These are phyloP conservation scores for Scenedesmus sp. DNA, from an alignment of 163 green algal species.

Conservation along the genomic window DNA sequence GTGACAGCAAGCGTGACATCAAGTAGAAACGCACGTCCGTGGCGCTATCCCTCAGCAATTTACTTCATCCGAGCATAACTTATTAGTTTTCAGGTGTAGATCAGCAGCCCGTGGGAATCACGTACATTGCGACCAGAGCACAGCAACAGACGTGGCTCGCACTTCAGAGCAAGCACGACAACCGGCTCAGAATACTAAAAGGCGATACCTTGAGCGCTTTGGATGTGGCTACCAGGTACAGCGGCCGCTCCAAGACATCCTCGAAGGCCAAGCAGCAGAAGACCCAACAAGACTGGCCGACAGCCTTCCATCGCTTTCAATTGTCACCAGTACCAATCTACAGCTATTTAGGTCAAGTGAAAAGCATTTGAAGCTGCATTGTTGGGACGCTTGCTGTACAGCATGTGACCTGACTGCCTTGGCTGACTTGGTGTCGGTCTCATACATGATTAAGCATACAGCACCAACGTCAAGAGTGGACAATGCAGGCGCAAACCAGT, in stretches of 20 bases:
- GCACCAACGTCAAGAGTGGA: too few relatives aligned
- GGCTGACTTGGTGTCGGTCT: background rate
- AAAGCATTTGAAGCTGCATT: background rate
- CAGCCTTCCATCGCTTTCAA: background rate
- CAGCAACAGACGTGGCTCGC: background rate
- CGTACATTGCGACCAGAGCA: background rate
- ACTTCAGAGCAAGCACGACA: background rate
- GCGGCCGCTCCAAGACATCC: background rate
- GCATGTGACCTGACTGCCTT: background rate
- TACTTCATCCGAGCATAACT: background rate
- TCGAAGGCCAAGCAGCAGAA: background rate
- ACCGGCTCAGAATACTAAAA: background rate
- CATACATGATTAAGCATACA: background rate
- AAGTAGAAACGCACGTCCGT: background rate
- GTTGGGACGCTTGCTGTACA: background rate
- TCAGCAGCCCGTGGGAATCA: background rate
- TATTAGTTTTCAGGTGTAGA: background rate
- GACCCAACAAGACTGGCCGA: background rate
- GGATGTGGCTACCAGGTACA: background rate
- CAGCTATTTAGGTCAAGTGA: background rate
- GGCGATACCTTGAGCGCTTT: background rate
- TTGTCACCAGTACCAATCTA: background rate
- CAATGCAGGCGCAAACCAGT: background rate
- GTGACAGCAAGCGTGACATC: conserved; percentile 16
- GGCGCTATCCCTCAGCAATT: background rate